Evolutionary conservation across 345 rosid genomes (phyloP), one percentile per base, ranked within the genome.

Genomic region (Citrus cavaleriei): DNA sequence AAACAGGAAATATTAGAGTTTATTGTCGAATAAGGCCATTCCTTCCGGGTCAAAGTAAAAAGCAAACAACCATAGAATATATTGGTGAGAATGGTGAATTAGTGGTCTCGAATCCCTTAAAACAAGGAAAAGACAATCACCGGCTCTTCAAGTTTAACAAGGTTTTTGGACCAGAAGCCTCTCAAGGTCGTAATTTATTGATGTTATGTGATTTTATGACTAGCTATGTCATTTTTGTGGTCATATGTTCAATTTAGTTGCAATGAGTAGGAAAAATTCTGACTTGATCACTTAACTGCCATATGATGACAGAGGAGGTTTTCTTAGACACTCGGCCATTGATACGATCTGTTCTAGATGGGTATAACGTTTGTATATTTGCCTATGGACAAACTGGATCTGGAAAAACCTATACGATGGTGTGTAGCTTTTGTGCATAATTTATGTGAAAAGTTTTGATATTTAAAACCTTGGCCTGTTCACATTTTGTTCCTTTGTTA

Each of bases 311-410:
- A 95, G 99, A 90, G 97, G 97, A 96, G 79, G 97, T 94, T 70
- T 96, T 90, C 83, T 71, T 92, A 78, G 99, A 96, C 77, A 94
- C 98, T 64, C 95, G 83, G 71, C 99, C 98, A 59, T 83, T 96
- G 82, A 93, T 96, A 80, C 93, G 97, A 57, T 94, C 99, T 12
- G 97, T 94, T 79, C 97, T 96, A 73, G 98, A 96, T 71, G 99
- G 99, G 46, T 96, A 88, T 84, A 94, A 91, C 81, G 99, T 96
- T 60, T 96, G 98, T 72, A 94, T 96, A 80, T 94, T 96, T 85
- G 99, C 99, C n/a, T 96, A 96, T 86, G 99, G 99, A 61, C 99
- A 96, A 89, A 96, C 98, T n/a, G 99, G 99, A 10, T 96, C 99
- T 13, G 99, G 99, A 65, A 96, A 96, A 89, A 96, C 99, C 62